Evolutionary conservation across 805 yeast genomes (phyloP).

Genomic region (Sungouiella thailandica): DNA sequence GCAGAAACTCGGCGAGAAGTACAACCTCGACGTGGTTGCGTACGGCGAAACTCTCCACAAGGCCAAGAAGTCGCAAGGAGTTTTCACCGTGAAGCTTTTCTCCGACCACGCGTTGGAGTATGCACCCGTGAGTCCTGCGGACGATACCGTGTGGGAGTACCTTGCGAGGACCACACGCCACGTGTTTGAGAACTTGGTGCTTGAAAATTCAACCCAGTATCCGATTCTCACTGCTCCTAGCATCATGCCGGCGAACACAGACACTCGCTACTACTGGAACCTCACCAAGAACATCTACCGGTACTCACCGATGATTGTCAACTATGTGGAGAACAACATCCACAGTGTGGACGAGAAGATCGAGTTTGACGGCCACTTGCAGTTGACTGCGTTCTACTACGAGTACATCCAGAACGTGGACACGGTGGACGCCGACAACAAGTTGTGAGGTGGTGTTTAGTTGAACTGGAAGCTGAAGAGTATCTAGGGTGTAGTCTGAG

Average conservation of each 20-base stretch:
- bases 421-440: conserved; percentile 9
- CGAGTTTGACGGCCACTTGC: conserved; percentile 53
- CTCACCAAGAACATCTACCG: conserved; percentile 59
- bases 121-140: conserved; percentile 12
- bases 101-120: background rate
- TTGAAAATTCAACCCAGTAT: conserved; percentile 19
- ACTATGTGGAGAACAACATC: conserved; percentile 30
- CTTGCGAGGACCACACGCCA: conserved; percentile 43
- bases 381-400: conserved; percentile 49
- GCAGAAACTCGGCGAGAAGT: conserved; percentile 11
- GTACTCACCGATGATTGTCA: conserved; percentile 43
- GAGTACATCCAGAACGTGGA: conserved; percentile 20
- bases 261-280: conserved; percentile 61
- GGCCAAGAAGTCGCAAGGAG: background rate
- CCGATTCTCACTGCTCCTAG: conserved; percentile 50
- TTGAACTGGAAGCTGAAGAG: no score
- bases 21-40: conserved; percentile 10
- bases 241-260: conserved; percentile 66
- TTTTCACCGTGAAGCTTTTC: background rate
- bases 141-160: conserved; percentile 36
- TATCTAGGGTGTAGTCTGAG: no score
- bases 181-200: conserved; percentile 41
- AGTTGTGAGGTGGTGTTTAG: no score
- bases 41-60: conserved; percentile 7
- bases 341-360: conserved; percentile 61